Evolutionary conservation across 768 basidiomycete species (phyloP), one percentile per base, ranked within the genome.

Genomic region (Termitomyces sp.): DNA sequence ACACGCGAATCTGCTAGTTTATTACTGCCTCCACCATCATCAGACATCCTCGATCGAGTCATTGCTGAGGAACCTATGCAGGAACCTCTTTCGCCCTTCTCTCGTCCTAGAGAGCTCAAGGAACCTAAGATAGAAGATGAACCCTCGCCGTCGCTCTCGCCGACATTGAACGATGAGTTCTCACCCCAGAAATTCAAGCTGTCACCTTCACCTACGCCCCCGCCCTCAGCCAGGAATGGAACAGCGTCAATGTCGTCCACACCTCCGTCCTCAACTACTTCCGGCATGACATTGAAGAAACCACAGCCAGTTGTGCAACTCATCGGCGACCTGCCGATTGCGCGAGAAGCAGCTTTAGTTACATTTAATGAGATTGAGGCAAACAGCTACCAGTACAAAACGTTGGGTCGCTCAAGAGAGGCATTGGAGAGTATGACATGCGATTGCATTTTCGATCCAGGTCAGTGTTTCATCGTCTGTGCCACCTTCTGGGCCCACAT

Each of bases 371-470:
- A 90, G 72, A 84, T 98, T 65, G 62, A 71, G 59, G 80, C 75
- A 66, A 96, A 94, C 70, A 85, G 85, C 64, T 97, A 97, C 69
- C 93, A 96, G 76, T 86, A 86, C 72, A 86, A 85, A 68, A 80
- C 85, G 30, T 74, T 98, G 54, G 96, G 96, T n/a, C 82, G 84
- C 64, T 91, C 90, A 52, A 84, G 88, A 66, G 92, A 96, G 73
- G 80, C 86, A 53, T 80, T 89, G 66, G 97, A 98, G 76, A 89
- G 91, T 72, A 92, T 94, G 88, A 84, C 86, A 23, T 99, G 97
- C 76, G 97, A 99, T 69, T 99, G 97, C 73, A 74, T 73, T 57
- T 96, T 83, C 70, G 84, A 88, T 57, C 81, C 80, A 69, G 86
- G 93, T 96, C 70, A 78, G 91, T 88, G 50, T 64, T 37, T 53